phyloP scores from a whole-genome alignment of 2,329 filamentous ascomycete species.

The Ceratocystis alfenasii region DNA sequence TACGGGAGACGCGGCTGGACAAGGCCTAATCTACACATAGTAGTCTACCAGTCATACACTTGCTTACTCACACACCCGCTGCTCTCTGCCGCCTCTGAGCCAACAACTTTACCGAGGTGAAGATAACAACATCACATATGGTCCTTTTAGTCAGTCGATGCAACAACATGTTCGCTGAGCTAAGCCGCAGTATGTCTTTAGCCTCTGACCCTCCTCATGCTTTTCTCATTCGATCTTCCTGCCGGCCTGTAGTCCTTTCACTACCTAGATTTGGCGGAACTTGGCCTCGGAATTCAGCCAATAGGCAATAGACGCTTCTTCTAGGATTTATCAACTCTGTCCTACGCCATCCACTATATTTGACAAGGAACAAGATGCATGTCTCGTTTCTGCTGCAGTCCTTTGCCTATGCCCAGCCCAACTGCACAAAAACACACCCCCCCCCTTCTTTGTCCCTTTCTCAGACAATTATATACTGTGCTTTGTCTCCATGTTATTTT shows the following conservation, averaged over 20 bases:
- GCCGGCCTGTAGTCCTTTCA: neutral
- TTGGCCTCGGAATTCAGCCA: neutral
- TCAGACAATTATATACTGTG: neutral
- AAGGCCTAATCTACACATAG: neutral
- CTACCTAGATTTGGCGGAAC: neutral
- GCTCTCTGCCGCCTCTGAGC: neutral
- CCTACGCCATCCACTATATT: neutral
- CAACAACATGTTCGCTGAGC: no score
- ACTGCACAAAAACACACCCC: neutral
- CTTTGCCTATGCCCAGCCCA: neutral
- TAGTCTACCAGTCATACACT: neutral
- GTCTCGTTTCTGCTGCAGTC: neutral
- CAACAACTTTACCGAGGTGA: no score
- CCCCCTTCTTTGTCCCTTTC: neutral
- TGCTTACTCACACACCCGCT: neutral
- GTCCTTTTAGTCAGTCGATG: no score
- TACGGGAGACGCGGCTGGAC: neutral
- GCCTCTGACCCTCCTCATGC: neutral
- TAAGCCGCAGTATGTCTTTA: no score
- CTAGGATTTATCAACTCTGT: neutral
- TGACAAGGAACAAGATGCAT: slow-evolving; percentile 4
- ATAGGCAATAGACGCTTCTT: neutral
- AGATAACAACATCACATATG: no score
- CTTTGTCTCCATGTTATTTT: neutral
- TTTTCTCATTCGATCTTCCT: neutral